These are phyloP conservation scores for Sarocladium brachiariae DNA, from an alignment of 2,329 filamentous ascomycete genomes.

Conservation along the genomic window DNA sequence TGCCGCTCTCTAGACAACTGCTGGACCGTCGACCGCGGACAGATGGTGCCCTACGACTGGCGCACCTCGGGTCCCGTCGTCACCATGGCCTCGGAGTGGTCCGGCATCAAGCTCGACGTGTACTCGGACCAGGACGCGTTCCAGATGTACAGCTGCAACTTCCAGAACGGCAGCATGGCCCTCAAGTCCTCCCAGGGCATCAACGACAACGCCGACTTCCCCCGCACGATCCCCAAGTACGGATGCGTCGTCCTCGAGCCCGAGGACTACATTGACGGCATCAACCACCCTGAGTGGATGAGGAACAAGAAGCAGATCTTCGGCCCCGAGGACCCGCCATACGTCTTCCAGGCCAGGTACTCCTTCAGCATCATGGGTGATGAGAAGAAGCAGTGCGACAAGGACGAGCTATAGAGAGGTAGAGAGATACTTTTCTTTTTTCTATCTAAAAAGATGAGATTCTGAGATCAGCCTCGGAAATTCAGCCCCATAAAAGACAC, in stretches of 20 bases:
- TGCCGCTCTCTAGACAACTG: constrained; percentile 48
- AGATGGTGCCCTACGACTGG: constrained; percentile 57
- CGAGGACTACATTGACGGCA: constrained; percentile 87
- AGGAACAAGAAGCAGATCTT: constrained; percentile 55
- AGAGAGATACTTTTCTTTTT: no score
- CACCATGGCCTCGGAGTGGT: constrained; percentile 63
- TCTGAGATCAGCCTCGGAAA: background rate
- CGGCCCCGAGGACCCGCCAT: constrained; percentile 51
- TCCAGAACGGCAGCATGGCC: constrained; percentile 63
- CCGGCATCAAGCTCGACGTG: constrained; percentile 77
- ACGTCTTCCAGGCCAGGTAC: constrained; percentile 56
- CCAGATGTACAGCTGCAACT: constrained; percentile 80
- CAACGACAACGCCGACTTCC: constrained; percentile 41
- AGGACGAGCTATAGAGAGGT: background rate
- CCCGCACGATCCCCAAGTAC: constrained; percentile 62
- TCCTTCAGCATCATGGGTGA: constrained; percentile 44
- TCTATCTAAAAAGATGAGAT: background rate
- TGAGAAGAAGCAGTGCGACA: constrained; percentile 10
- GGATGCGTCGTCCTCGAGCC: constrained; percentile 89
- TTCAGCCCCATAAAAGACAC: no score
- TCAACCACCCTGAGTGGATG: constrained; percentile 87
- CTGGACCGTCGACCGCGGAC: constrained; percentile 59
- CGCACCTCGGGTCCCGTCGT: constrained; percentile 52
- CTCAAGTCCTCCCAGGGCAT: constrained; percentile 67
- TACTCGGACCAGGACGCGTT: constrained; percentile 79